A percentile compares a stretch with the other conserved stretches of the same genome.
Evolutionary conservation across 2,329 filamentous ascomycete genomes (phyloP).

Genomic region (Phyllachora maydis): DNA sequence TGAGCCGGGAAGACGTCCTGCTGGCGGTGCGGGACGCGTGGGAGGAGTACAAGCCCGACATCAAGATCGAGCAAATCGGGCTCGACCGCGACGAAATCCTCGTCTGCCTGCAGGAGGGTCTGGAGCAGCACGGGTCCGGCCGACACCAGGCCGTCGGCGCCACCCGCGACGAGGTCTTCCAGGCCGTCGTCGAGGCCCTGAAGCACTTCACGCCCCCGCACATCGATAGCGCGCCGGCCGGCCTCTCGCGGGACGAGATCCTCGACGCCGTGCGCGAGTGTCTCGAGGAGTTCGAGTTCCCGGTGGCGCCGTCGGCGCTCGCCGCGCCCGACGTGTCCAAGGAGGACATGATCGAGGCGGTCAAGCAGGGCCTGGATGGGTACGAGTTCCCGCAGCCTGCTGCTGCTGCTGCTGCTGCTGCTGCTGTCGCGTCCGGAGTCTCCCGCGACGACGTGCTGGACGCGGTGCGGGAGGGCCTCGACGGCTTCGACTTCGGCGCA

Average conservation of each 20-base stretch:
- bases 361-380: constrained; percentile 34
- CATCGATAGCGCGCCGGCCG: constrained; percentile 46
- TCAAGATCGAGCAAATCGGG: constrained; percentile 76
- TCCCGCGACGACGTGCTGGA: constrained; percentile 7
- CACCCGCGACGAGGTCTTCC: constrained; percentile 67
- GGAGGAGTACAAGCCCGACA: constrained; percentile 87
- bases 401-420: constrained; percentile 3
- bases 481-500: constrained; percentile 8
- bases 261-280: constrained; percentile 70
- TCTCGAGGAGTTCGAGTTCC: constrained; percentile 67
- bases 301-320: constrained; percentile 33
- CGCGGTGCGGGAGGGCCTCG: constrained; percentile 7
- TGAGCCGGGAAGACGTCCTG: constrained; percentile 67
- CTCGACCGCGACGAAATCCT: constrained; percentile 81
- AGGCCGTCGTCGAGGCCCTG: constrained; percentile 68
- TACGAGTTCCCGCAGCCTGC: constrained; percentile 28
- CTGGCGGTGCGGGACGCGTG: constrained; percentile 76
- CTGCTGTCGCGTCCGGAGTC: constrained; percentile 2
- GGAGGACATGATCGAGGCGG: constrained; percentile 42
- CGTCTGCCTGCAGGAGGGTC: constrained; percentile 66
- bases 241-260: constrained; percentile 63
- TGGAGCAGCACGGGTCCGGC: constrained; percentile 48
- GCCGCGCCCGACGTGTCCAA: constrained; percentile 32
- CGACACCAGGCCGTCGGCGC: constrained; percentile 35
- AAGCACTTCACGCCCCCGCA: constrained; percentile 61